These are phyloP conservation scores for Malbranchea zuffiana DNA, from an alignment of 2,329 filamentous ascomycete species.

Conservation along the genomic window DNA sequence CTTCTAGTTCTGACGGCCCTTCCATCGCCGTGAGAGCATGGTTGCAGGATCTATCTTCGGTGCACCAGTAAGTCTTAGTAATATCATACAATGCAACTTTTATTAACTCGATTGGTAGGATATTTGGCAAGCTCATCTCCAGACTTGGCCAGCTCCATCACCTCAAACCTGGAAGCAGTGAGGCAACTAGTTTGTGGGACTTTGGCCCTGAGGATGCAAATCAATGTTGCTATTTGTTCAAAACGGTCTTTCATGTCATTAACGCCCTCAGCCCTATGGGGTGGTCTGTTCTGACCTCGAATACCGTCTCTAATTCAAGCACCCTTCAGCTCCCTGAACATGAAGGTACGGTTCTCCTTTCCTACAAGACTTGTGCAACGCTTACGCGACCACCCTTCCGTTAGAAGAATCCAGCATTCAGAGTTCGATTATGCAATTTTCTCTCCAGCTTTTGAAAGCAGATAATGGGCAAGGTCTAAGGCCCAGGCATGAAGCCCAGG, in stretches of 20 bases:
- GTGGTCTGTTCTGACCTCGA: conserved; percentile 60
- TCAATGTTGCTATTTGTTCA: conserved; percentile 66
- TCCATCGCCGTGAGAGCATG: conserved; percentile 70
- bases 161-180: conserved; percentile 15
- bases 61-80: conserved; percentile 39
- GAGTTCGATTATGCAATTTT: conserved; percentile 11
- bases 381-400: conserved; percentile 1
- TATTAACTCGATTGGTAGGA: conserved; percentile 20
- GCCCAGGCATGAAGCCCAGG: conserved; percentile 32
- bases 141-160: conserved; percentile 26
- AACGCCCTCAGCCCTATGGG: conserved; percentile 56
- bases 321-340: conserved; percentile 40
- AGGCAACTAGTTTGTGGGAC: conserved; percentile 6
- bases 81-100: too few species aligned
- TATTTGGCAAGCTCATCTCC: conserved; percentile 29
- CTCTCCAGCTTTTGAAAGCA: conserved; percentile 10
- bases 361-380: neutral
- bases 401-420: conserved; percentile 20
- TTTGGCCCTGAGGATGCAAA: conserved; percentile 53
- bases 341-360: conserved; percentile 38
- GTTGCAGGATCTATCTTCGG: conserved; percentile 52
- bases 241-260: conserved; percentile 62
- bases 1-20: conserved; percentile 60
- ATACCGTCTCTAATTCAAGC: conserved; percentile 41
- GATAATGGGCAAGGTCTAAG: conserved; percentile 2